A percentile compares a stretch with the other conserved stretches of the same genome.
Evolutionary conservation across 2,329 filamentous ascomycete genomes (phyloP).

Genomic region (Fusarium tuaranense): DNA sequence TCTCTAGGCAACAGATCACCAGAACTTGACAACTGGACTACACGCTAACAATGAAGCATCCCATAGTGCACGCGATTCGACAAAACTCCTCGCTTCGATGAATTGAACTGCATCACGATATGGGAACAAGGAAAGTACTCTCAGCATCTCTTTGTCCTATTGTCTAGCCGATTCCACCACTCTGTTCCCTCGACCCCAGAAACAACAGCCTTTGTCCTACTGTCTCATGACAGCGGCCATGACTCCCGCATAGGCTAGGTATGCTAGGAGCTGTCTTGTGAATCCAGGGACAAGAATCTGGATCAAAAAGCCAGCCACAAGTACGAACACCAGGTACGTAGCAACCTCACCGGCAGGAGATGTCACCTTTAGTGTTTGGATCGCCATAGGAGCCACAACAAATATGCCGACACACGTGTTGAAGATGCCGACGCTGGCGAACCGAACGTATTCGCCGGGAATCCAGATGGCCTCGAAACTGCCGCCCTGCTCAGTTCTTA

Average conservation of each 20-base stretch:
- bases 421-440: constrained; percentile 7
- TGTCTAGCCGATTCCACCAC: background rate
- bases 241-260: constrained; percentile 22
- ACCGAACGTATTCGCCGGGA: background rate
- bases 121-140: background rate
- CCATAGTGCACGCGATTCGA: background rate
- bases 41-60: background rate
- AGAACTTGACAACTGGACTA: background rate
- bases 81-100: background rate
- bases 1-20: background rate
- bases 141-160: too few relatives aligned
- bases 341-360: background rate
- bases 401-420: constrained; percentile 12
- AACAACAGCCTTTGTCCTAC: background rate
- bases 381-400: constrained; percentile 16
- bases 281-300: constrained; percentile 13
- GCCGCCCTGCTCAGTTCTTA: background rate
- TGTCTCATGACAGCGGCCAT: constrained; percentile 22
- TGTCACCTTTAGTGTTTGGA: constrained; percentile 13
- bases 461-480: background rate
- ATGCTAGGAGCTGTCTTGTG: constrained; percentile 19
- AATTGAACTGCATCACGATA: background rate
- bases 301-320: constrained; percentile 15
- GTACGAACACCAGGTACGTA: constrained; percentile 20
- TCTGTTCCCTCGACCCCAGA: background rate